These are phyloP conservation scores for Chenopodium album DNA, from an alignment of 148 eudicot species.

Conservation along the genomic window DNA sequence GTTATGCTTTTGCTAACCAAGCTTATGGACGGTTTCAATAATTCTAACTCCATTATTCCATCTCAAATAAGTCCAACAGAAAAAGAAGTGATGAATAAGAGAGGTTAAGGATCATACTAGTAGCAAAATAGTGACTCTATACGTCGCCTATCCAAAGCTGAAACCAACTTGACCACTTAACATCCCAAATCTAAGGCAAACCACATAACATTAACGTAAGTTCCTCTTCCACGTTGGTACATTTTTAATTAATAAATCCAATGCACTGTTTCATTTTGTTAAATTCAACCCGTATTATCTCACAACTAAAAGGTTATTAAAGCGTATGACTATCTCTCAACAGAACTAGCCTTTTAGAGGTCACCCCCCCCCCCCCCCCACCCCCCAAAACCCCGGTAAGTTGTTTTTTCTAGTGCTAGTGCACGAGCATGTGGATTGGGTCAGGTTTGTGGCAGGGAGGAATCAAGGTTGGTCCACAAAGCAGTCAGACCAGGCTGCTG, in stretches of 20 bases:
- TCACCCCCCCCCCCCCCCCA: neutral
- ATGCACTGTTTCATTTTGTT: neutral
- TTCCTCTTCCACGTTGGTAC: neutral
- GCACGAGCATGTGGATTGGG: neutral
- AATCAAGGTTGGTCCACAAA: too few species aligned
- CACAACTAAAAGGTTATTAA: neutral
- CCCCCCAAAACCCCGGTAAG: too few species aligned
- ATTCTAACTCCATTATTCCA: constrained; percentile 4
- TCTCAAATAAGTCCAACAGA: constrained; percentile 6
- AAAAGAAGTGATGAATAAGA: constrained; percentile 4
- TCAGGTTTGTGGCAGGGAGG: neutral
- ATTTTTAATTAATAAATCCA: neutral
- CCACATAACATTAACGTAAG: constrained; percentile 6
- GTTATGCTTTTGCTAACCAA: constrained; percentile 9
- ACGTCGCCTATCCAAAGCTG: neutral
- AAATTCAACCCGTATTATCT: neutral
- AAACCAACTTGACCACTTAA: constrained; percentile 4
- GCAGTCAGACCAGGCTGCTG: neutral
- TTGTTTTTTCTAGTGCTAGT: neutral
- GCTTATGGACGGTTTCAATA: neutral
- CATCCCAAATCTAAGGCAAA: constrained; percentile 4
- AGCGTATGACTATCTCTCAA: neutral
- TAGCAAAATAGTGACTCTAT: neutral
- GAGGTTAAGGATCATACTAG: neutral
- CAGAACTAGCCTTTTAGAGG: neutral